A percentile compares a stretch with the other conserved stretches of the same genome.
Evolutionary conservation across 768 basidiomycete genomes (phyloP).

Genomic region (Lactarius pseudohatsudake): DNA sequence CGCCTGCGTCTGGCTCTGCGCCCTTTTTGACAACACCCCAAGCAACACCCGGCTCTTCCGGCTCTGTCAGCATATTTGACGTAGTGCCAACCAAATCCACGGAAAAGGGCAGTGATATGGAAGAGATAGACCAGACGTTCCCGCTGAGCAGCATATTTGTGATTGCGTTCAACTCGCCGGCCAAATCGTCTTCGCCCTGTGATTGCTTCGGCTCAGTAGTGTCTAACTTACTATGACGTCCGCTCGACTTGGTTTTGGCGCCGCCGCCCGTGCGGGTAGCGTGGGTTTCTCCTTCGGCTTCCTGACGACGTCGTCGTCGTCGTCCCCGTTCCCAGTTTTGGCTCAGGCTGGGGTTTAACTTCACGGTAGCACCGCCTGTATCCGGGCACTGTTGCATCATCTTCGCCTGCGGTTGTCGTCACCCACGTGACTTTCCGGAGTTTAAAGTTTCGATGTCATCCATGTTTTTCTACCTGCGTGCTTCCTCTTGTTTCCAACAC

Average conservation of each 20-base stretch:
- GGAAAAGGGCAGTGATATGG: slow-evolving; percentile 5
- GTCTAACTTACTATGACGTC: slow-evolving; percentile 1
- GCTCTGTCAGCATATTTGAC: slow-evolving; percentile 15
- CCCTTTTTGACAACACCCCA: slow-evolving; percentile 8
- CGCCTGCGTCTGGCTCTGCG: not conserved
- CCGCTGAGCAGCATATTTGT: slow-evolving; percentile 8
- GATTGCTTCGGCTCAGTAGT: slow-evolving; percentile 4
- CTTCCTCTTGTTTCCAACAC: not conserved
- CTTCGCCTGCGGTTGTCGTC: not conserved
- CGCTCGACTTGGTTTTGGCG: slow-evolving; percentile 25
- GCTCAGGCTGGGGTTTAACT: not conserved
- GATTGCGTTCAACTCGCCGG: slow-evolving; percentile 1
- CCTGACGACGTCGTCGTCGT: not conserved
- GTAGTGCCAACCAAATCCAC: not conserved
- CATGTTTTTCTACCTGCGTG: not conserved
- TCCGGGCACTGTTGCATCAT: not conserved
- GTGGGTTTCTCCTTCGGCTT: slow-evolving; percentile 17
- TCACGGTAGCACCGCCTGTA: not conserved
- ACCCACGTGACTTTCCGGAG: not conserved
- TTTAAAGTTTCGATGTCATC: not conserved
- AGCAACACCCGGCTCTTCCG: not conserved
- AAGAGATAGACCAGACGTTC: not conserved
- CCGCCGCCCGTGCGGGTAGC: slow-evolving; percentile 10
- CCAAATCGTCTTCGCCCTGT: slow-evolving; percentile 8
- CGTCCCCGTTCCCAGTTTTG: not conserved